A percentile compares a stretch with the other conserved stretches of the same genome.
Conservation (phyloP, 495 filamentous ascomycete species). For the Penicillium riverlandense region DNA sequence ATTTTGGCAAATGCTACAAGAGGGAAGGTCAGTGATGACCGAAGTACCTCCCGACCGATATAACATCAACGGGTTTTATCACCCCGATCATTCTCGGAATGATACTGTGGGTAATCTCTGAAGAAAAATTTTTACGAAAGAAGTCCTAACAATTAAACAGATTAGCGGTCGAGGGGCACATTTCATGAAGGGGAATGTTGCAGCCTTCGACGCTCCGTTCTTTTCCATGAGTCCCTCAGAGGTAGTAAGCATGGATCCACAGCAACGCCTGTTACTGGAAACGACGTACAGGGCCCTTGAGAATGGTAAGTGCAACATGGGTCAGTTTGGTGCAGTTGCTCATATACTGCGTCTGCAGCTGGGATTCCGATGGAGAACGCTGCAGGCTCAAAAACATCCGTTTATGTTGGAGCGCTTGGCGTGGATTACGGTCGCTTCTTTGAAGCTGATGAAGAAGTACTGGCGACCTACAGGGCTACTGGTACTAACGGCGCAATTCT, state of each 20-base stretch:
- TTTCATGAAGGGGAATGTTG: conserved; percentile 45
- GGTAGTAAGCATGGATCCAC: conserved; percentile 43
- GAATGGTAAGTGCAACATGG: conserved; percentile 17
- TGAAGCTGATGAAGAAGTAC: too few species aligned
- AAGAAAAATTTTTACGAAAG: background rate
- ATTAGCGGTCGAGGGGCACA: conserved; percentile 27
- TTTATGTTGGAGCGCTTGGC: too few species aligned
- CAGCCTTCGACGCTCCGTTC: conserved; percentile 50
- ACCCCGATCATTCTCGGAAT: conserved; percentile 37
- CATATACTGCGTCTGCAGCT: too few species aligned
- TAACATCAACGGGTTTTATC: conserved; percentile 46
- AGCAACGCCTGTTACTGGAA: conserved; percentile 51
- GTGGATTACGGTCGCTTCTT: too few species aligned
- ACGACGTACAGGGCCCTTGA: conserved; percentile 54
- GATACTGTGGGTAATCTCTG: conserved; percentile 11
- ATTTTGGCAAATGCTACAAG: conserved; percentile 47
- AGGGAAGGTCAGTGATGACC: conserved; percentile 44
- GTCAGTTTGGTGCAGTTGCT: too few species aligned
- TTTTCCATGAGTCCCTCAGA: conserved; percentile 51
- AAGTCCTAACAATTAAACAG: conserved; percentile 4
- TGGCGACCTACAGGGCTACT: conserved; percentile 26
- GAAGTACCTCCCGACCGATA: conserved; percentile 43
- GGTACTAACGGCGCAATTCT: conserved; percentile 26
- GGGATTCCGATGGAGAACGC: conserved; percentile 22
- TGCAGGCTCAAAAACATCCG: too few species aligned